Evolutionary conservation across 345 rosid species (phyloP).

Genomic region (Eutrema heterophyllum): DNA sequence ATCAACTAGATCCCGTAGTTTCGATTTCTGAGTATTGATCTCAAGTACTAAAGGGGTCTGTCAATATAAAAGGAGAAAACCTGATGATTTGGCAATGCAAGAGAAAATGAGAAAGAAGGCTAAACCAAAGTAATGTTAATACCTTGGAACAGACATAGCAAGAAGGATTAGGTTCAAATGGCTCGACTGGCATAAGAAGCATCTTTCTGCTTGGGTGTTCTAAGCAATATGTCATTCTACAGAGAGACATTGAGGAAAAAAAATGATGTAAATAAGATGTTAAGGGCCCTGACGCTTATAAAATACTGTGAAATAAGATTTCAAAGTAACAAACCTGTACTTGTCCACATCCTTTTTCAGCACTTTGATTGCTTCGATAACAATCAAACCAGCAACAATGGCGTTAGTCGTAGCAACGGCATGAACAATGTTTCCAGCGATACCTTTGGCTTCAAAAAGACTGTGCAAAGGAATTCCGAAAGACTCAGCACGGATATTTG

Average conservation of each 20-base stretch:
- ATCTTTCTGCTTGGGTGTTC: constrained; percentile 79
- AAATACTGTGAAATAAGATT: neutral
- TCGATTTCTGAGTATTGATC: constrained; percentile 68
- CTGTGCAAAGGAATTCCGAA: constrained; percentile 92
- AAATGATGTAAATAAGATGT: neutral
- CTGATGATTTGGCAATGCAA: constrained; percentile 7
- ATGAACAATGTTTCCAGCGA: constrained; percentile 98
- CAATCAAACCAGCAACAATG: constrained; percentile 86
- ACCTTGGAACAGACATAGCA: constrained; percentile 99
- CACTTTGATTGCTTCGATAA: constrained; percentile 97
- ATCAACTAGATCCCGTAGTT: constrained; percentile 86
- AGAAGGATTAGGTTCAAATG: constrained; percentile 81
- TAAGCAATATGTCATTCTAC: constrained; percentile 93
- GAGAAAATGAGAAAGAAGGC: neutral
- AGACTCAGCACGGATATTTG: constrained; percentile 92
- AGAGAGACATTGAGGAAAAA: constrained; percentile 11
- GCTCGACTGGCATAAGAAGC: constrained; percentile 97
- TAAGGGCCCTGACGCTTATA: neutral
- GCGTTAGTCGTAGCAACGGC: constrained; percentile 99
- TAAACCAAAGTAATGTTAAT: constrained; percentile 16
- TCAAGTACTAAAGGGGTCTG: constrained; percentile 88
- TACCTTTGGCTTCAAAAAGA: constrained; percentile 99
- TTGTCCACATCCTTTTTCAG: constrained; percentile 53
- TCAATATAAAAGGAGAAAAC: constrained; percentile 21
- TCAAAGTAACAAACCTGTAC: constrained; percentile 57